Percentiles rank a stretch among this genome's conserved stretches.
phyloP scores from a whole-genome alignment of 192 early-diverging fungal species.

The Rhizophagus prolifer region DNA sequence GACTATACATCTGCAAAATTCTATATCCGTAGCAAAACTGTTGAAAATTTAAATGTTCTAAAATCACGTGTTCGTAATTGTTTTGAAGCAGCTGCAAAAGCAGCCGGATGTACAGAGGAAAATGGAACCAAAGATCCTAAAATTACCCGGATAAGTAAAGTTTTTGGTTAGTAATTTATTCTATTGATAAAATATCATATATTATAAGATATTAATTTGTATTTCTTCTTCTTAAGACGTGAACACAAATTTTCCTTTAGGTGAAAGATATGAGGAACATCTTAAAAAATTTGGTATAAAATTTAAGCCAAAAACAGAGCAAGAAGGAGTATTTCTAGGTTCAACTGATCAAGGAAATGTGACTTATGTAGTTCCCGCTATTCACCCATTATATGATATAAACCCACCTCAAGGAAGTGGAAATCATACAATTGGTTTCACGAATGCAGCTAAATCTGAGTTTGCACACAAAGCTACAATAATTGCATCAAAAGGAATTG shows the following conservation, averaged over 20 bases:
- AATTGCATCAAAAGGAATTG: conserved; percentile 50
- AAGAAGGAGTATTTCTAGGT: conserved; percentile 38
- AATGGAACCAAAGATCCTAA: conserved; percentile 54
- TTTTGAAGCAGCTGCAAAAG: conserved; percentile 64
- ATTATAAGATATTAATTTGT: no score
- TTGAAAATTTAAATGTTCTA: conserved; percentile 48
- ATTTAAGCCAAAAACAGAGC: conserved; percentile 27
- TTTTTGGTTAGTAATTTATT: conserved; percentile 50
- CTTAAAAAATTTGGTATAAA: no score
- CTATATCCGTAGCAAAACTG: conserved; percentile 56
- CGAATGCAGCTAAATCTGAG: conserved; percentile 53
- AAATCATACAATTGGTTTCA: conserved; percentile 66
- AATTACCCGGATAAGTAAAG: conserved; percentile 49
- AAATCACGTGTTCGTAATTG: conserved; percentile 49
- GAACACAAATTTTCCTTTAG: neutral
- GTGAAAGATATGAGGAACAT: no score
- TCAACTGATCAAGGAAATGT: no score
- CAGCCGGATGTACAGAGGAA: conserved; percentile 44
- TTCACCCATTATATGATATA: no score
- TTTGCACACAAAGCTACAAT: conserved; percentile 60
- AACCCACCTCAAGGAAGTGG: no score
- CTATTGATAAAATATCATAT: neutral
- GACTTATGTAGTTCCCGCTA: no score
- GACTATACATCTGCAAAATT: conserved; percentile 59
- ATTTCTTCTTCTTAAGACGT: conserved; percentile 10